phyloP scores from a whole-genome alignment of 768 basidiomycete species.

The Leccinum broughii region DNA sequence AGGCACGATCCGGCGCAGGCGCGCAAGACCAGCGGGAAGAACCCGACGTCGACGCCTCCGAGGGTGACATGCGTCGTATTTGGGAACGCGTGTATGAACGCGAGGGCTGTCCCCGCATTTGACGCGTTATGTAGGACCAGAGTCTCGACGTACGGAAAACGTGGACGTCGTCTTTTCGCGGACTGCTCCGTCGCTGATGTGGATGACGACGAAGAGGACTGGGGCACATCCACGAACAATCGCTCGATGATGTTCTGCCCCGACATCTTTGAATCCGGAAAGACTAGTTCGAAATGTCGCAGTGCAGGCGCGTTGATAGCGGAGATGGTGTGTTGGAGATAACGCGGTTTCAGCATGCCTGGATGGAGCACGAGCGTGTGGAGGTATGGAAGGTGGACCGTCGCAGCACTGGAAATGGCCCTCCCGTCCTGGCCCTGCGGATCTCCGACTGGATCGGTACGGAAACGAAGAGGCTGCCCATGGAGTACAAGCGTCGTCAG shows the following conservation, averaged over 20 bases:
- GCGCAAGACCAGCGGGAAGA: constrained; percentile 21
- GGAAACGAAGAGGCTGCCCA: constrained; percentile 32
- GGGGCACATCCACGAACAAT: constrained; percentile 20
- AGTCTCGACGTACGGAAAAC: constrained; percentile 30
- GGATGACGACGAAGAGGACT: background rate
- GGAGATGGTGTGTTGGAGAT: constrained; percentile 31
- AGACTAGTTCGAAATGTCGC: constrained; percentile 35
- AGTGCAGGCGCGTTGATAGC: constrained; percentile 30
- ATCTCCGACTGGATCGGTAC: constrained; percentile 12
- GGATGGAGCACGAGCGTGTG: constrained; percentile 34
- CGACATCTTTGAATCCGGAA: constrained; percentile 30
- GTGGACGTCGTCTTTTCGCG: constrained; percentile 17
- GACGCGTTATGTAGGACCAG: constrained; percentile 29
- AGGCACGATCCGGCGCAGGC: constrained; percentile 3
- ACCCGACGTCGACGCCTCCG: constrained; percentile 29
- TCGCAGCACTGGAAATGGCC: background rate
- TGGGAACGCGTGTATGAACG: constrained; percentile 32
- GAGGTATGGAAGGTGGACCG: constrained; percentile 26
- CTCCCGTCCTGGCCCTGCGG: constrained; percentile 9
- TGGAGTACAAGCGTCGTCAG: constrained; percentile 29
- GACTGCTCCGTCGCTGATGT: background rate
- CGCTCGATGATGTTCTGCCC: constrained; percentile 30
- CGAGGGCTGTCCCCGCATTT: constrained; percentile 22
- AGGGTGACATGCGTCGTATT: constrained; percentile 20
- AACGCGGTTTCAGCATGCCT: constrained; percentile 32